Conservation (phyloP, 768 basidiomycete genomes). For the Lactarius akahatsu region DNA sequence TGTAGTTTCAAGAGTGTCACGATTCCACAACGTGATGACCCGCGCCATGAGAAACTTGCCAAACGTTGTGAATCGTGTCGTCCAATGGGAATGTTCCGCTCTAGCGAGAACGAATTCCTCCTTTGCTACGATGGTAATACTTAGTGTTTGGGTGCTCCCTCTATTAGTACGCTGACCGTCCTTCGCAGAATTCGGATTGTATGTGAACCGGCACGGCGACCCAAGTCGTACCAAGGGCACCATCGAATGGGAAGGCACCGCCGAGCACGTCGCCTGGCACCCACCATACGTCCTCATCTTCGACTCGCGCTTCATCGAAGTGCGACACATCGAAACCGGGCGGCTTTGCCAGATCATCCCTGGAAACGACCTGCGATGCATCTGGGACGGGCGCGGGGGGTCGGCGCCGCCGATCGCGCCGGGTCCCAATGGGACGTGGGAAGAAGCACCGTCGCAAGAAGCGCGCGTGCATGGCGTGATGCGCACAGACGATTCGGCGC, state of each 20-base stretch:
- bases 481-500: slow-evolving; percentile 48
- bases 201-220: slow-evolving; percentile 89
- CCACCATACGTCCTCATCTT: slow-evolving; percentile 86
- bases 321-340: slow-evolving; percentile 80
- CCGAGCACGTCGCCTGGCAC: slow-evolving; percentile 86
- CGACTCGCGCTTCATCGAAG: slow-evolving; percentile 87
- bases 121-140: slow-evolving; percentile 81
- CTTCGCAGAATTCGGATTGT: slow-evolving; percentile 79
- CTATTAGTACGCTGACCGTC: slow-evolving; percentile 5
- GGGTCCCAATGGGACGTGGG: slow-evolving; percentile 46
- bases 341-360: slow-evolving; percentile 79
- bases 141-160: background rate
- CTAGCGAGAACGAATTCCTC: slow-evolving; percentile 83
- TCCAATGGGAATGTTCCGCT: slow-evolving; percentile 88
- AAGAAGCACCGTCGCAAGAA: slow-evolving; percentile 62
- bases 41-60: slow-evolving; percentile 61
- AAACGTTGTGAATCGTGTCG: slow-evolving; percentile 79
- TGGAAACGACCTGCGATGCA: slow-evolving; percentile 77
- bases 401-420: slow-evolving; percentile 38
- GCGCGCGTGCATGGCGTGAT: slow-evolving; percentile 87
- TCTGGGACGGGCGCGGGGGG: slow-evolving; percentile 81
- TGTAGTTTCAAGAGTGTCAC: slow-evolving; percentile 82
- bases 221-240: slow-evolving; percentile 67
- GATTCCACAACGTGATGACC: slow-evolving; percentile 80
- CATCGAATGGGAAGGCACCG: slow-evolving; percentile 94